A percentile compares a stretch with the other conserved stretches of the same genome.
Conservation (phyloP, 768 basidiomycete genomes). For the Scleroderma bovista region DNA sequence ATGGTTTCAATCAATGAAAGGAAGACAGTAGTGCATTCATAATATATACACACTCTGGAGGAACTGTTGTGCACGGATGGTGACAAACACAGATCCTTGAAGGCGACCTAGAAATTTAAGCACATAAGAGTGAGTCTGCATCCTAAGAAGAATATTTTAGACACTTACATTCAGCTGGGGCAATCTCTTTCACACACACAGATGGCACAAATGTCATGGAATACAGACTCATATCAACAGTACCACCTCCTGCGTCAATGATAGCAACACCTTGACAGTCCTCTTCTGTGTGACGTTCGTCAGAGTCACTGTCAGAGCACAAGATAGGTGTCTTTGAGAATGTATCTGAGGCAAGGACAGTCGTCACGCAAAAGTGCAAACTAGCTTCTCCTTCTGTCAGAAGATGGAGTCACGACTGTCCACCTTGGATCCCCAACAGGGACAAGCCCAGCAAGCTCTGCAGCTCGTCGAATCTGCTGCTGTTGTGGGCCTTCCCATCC, state of each 20-base stretch:
- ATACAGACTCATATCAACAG: slow-evolving; percentile 55
- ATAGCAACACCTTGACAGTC: slow-evolving; percentile 43
- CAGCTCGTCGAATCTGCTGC: slow-evolving; percentile 23
- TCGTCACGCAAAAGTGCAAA: slow-evolving; percentile 35
- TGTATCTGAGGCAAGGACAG: slow-evolving; percentile 30
- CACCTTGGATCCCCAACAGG: slow-evolving; percentile 7
- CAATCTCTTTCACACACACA: slow-evolving; percentile 42
- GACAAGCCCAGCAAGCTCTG: slow-evolving; percentile 18
- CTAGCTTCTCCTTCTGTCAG: slow-evolving; percentile 25
- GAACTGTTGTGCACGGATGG: slow-evolving; percentile 36
- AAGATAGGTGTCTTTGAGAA: slow-evolving; percentile 14
- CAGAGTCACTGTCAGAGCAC: not conserved
- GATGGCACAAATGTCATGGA: slow-evolving; percentile 26
- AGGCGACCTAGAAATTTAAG: slow-evolving; percentile 41
- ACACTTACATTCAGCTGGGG: slow-evolving; percentile 37
- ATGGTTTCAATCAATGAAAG: not conserved
- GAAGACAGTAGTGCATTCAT: not conserved
- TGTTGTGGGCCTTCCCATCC: slow-evolving; percentile 30
- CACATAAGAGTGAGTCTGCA: not conserved
- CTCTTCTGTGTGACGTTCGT: slow-evolving; percentile 25
- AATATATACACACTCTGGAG: slow-evolving; percentile 31
- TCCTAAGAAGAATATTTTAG: not conserved
- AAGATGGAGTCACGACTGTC: slow-evolving; percentile 16
- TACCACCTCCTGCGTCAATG: slow-evolving; percentile 59
- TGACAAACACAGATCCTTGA: slow-evolving; percentile 49